Evolutionary conservation across 768 basidiomycete species (phyloP).

Genomic region (Mycena polygramma): DNA sequence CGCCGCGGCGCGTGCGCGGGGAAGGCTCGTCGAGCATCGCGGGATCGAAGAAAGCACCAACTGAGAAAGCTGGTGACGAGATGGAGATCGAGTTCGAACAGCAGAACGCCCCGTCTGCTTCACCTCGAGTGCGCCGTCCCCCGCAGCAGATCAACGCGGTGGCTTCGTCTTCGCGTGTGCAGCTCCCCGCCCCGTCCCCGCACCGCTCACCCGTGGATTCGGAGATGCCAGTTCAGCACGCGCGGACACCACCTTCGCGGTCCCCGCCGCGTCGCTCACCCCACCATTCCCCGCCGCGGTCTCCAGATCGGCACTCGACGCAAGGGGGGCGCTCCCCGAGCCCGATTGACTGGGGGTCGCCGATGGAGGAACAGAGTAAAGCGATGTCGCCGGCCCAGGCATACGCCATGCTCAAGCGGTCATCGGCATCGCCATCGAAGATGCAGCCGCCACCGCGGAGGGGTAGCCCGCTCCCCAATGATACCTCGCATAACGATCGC

Average conservation of each 20-base stretch:
- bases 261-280: slow-evolving; percentile 4
- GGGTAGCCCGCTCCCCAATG: not conserved
- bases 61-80: not conserved
- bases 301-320: not conserved
- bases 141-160: slow-evolving; percentile 44
- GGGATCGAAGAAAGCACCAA: not conserved
- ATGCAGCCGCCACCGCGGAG: not conserved
- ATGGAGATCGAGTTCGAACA: not conserved
- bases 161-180: slow-evolving; percentile 46
- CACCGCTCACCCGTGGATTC: not conserved
- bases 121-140: slow-evolving; percentile 2
- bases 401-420: not conserved
- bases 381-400: not conserved
- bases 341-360: slow-evolving; percentile 36
- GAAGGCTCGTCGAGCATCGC: not conserved
- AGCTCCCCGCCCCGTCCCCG: slow-evolving; percentile 17
- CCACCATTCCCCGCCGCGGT: not conserved
- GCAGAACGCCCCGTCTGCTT: not conserved
- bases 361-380: not conserved
- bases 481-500: not conserved
- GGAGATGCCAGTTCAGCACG: not conserved
- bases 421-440: not conserved
- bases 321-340: slow-evolving; percentile 13
- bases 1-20: slow-evolving; percentile 38
- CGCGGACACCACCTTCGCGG: not conserved